Base-by-base conservation (phyloP, 2,329 filamentous ascomycete species). In the Trichoderma simmonsii region DNA sequence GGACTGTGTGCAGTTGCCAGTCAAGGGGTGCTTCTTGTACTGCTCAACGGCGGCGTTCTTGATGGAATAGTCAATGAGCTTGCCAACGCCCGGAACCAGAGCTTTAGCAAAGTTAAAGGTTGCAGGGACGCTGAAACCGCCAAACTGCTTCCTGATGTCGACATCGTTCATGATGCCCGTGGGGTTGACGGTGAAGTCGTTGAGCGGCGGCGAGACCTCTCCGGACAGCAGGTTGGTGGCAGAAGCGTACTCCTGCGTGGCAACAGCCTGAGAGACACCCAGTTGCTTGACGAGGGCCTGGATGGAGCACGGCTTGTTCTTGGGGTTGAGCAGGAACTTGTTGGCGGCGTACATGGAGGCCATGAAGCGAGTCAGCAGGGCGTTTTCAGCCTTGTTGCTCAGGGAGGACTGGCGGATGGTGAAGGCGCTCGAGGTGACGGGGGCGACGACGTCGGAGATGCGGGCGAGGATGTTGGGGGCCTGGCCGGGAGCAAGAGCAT, bases 341-440 rank as follows among this genome's bases (percentile, higher is more conserved):
- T 68, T 68, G 6, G 65, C 65, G n/a, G 65, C 65, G 32, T 68
- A 43, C 65, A 68, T 68, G 34, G 65, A 60, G 54, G 65, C 8
- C 54, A 68, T 30, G 65, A 68, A 68, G 34, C 65, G 54, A 4
- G 54, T 68, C 18, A 68, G 32, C 18, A 68, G 34, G 34, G 32
- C 54, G 24, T 32, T 48, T 32, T 68, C 54, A 8, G 54, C 12
- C 36, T 3, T 57, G 32, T 21, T 43, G 15, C 32, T 30, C 32
- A 67, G 51, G 12, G 32, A 43, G 24, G 32, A 67, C 18, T 43
- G 9, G 15, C 34, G 54, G 32, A 67, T 67, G 11, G 64, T 67
- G n/a, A 67, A 43, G 24, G 32, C 51, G 26, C 54, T 48, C 12
- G 36, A 39, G 26, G 34, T 60, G 56, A 48, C 18, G 12, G 14